Evolutionary conservation across 192 early-diverging fungal genomes (phyloP), one percentile per base, ranked within the genome.

Genomic region (Coemansia furcata): DNA sequence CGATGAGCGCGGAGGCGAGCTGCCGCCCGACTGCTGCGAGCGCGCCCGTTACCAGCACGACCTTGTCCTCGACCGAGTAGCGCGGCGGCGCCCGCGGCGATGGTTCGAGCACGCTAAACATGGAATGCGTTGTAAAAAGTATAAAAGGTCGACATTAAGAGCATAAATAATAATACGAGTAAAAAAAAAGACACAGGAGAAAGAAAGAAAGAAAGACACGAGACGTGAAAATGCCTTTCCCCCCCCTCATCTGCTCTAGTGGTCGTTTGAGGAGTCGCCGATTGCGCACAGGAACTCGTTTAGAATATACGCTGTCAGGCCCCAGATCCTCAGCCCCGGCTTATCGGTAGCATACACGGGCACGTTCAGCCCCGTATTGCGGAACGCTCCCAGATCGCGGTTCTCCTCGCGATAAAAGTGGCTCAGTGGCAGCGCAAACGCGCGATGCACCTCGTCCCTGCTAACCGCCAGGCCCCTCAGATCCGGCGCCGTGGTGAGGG

Each of bases 281-380:
- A 83, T 63, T 9, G 68, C 67, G 14, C 66, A 32, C 68, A 84
- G 55, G 38, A 79, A 72, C 67, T 79, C 86, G 47, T 91, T 72
- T 26, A 96, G 64, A 36, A 96, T 86, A 76, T 89, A 93, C 4
- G 88, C 91, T 0, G 94, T 96, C 68, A 96, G 69, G 3, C 92
- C 92, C 92, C 90, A 93, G 39, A 93, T 87, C 14, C 81, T 78
- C 62, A 87, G 78, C 5, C 73, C 74, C 37, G 75, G 54, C 62
- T 87, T 80, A 55, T 73, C 76, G 30, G 85, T 82, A 21, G 68
- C 59, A 80, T 87, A 95, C 0, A 82, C 83, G 3, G 90, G 87
- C 35, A 92, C 86, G 23, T 77, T 33, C 19, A 87, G 57, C 2
- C 77, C 66, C 0, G 76, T 76, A 19, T 77, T 66, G 6, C 89